Evolutionary conservation across 805 yeast genomes (phyloP).

Genomic region (Tetrapisispora pingtungensis): DNA sequence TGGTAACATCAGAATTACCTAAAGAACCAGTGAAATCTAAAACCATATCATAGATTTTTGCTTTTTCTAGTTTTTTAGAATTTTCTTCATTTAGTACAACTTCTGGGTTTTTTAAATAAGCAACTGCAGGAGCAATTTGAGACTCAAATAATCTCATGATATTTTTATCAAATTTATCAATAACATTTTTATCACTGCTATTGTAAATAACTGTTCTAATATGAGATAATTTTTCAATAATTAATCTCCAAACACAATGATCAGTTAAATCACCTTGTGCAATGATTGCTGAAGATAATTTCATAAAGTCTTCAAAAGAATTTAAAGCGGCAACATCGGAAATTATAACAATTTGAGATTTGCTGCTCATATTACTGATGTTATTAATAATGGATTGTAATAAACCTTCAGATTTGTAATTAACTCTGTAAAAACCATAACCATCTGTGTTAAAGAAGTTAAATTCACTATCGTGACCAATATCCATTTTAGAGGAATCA

Average conservation of each 20-base stretch:
- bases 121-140: constrained; percentile 35
- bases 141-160: constrained; percentile 37
- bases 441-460: constrained; percentile 43
- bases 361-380: constrained; percentile 32
- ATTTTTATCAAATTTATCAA: constrained; percentile 16
- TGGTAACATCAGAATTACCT: constrained; percentile 7
- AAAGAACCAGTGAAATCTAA: constrained; percentile 7
- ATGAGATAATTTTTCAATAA: constrained; percentile 17
- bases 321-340: constrained; percentile 49
- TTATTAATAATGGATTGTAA: constrained; percentile 33
- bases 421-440: constrained; percentile 44
- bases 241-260: constrained; percentile 34
- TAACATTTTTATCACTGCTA: constrained; percentile 15
- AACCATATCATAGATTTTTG: constrained; percentile 20
- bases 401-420: constrained; percentile 37
- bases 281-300: constrained; percentile 4
- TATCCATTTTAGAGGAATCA: background rate
- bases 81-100: constrained; percentile 19
- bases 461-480: constrained; percentile 1
- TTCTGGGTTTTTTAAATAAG: constrained; percentile 24
- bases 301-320: constrained; percentile 28
- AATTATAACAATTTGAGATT: constrained; percentile 44
- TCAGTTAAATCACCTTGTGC: constrained; percentile 7
- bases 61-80: constrained; percentile 22
- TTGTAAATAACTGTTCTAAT: constrained; percentile 6